phyloP scores from a whole-genome alignment of 2,329 filamentous ascomycete species.

The Cladosporium sp. region DNA sequence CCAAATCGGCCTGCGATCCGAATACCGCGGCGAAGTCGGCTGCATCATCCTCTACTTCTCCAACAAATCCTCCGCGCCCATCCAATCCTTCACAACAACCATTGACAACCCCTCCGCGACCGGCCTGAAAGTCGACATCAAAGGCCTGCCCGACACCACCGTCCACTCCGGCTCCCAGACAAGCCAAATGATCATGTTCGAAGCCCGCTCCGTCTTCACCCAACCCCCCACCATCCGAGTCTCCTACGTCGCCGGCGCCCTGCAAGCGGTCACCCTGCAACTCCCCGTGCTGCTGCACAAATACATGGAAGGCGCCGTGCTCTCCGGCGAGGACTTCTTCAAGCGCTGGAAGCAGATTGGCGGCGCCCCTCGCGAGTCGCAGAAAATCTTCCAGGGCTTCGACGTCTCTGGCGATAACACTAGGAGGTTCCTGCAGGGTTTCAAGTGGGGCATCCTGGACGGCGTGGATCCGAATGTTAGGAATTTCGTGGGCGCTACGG shows the following conservation, averaged over 20 bases:
- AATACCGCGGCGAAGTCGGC: conserved; percentile 93
- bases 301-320: conserved; percentile 90
- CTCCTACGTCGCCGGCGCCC: conserved; percentile 86
- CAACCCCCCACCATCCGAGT: conserved; percentile 88
- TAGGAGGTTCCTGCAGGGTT: conserved; percentile 70
- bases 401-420: conserved; percentile 70
- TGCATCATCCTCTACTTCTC: conserved; percentile 94
- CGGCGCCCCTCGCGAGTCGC: conserved; percentile 77
- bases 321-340: conserved; percentile 92
- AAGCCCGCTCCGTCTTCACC: conserved; percentile 74
- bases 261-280: conserved; percentile 89
- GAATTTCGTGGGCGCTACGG: conserved; percentile 90
- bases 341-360: conserved; percentile 99
- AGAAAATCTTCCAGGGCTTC: conserved; percentile 70
- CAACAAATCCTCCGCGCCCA: conserved; percentile 82
- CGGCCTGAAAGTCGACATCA: conserved; percentile 77
- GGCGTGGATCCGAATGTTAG: conserved; percentile 87
- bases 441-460: conserved; percentile 82
- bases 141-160: conserved; percentile 79
- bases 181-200: conserved; percentile 93
- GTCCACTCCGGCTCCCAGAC: conserved; percentile 73
- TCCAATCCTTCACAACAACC: conserved; percentile 93
- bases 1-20: conserved; percentile 85
- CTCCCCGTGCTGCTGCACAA: conserved; percentile 87
- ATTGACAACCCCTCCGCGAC: conserved; percentile 75